Percentiles rank a stretch among this genome's conserved stretches.
These are phyloP conservation scores for Hagleromyces aurorensis DNA, from an alignment of 805 yeast genomes.

Conservation along the genomic window DNA sequence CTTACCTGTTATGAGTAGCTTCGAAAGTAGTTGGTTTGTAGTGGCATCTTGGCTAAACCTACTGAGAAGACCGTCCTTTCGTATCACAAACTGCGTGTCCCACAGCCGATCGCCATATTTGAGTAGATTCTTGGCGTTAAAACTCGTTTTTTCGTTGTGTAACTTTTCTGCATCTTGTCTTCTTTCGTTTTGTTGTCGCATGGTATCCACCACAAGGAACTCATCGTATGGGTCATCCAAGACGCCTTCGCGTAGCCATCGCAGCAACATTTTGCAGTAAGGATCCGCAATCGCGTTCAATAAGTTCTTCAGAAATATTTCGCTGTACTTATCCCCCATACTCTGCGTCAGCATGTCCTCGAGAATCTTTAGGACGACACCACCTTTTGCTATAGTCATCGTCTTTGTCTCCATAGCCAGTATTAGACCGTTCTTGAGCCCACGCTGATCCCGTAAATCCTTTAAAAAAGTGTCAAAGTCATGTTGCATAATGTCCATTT, in stretches of 20 bases:
- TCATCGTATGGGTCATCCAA: conserved; percentile 77
- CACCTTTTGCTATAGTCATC: conserved; percentile 66
- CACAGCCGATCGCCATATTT: conserved; percentile 53
- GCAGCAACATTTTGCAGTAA: conserved; percentile 59
- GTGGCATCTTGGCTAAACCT: conserved; percentile 53
- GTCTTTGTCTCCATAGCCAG: conserved; percentile 42
- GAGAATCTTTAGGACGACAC: conserved; percentile 55
- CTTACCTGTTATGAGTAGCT: conserved; percentile 77
- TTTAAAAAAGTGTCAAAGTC: conserved; percentile 39
- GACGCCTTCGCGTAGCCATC: conserved; percentile 73
- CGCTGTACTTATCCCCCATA: conserved; percentile 58
- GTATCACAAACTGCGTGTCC: conserved; percentile 65
- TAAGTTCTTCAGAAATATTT: conserved; percentile 41
- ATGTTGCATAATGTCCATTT: conserved; percentile 28
- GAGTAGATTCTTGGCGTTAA: conserved; percentile 11
- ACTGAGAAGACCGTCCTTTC: conserved; percentile 62
- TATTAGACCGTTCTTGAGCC: conserved; percentile 30
- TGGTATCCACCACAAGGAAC: conserved; percentile 53
- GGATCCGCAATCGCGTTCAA: conserved; percentile 52
- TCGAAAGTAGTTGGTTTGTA: conserved; percentile 30
- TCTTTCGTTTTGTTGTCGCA: conserved; percentile 9
- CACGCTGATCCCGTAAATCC: conserved; percentile 33
- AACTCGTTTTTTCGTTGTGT: no score
- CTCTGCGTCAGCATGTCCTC: conserved; percentile 47
- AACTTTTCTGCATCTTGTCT: not conserved